A percentile compares a stretch with the other conserved stretches of the same genome.
These are phyloP conservation scores for Colletotrichum viniferum DNA, from an alignment of 2,329 filamentous ascomycete species.

Conservation along the genomic window DNA sequence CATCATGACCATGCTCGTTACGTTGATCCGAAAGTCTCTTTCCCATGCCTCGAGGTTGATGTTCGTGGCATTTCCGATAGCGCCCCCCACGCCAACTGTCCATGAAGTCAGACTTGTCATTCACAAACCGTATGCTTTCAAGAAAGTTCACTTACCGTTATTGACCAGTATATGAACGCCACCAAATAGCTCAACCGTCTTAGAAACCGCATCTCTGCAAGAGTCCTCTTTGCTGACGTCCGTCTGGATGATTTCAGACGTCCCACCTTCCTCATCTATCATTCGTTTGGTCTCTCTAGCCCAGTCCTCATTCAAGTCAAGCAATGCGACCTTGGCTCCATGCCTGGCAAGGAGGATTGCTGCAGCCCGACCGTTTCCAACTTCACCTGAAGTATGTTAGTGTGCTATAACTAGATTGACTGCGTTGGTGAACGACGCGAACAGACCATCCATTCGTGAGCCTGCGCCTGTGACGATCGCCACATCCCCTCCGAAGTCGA, in stretches of 20 bases:
- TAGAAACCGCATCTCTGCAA: slow-evolving; percentile 24
- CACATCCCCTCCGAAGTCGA: slow-evolving; percentile 33
- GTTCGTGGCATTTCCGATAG: background rate
- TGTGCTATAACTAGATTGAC: background rate
- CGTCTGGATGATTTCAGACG: slow-evolving; percentile 27
- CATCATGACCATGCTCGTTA: slow-evolving; percentile 70
- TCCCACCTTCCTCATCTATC: slow-evolving; percentile 30
- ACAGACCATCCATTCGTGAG: slow-evolving; percentile 25
- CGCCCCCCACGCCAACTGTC: slow-evolving; percentile 26
- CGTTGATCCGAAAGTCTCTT: slow-evolving; percentile 52
- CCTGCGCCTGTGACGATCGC: slow-evolving; percentile 36
- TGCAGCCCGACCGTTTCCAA: slow-evolving; percentile 32
- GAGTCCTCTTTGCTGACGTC: slow-evolving; percentile 28
- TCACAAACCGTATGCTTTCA: background rate
- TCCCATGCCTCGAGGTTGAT: slow-evolving; percentile 32
- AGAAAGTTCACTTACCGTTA: slow-evolving; percentile 22
- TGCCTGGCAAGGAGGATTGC: slow-evolving; percentile 32
- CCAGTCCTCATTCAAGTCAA: slow-evolving; percentile 29
- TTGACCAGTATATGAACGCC: slow-evolving; percentile 32
- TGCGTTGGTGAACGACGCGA: background rate
- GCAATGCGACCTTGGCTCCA: slow-evolving; percentile 28
- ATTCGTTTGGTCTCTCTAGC: slow-evolving; percentile 31
- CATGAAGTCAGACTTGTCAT: background rate
- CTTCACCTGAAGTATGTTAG: slow-evolving; percentile 24
- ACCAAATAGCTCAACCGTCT: slow-evolving; percentile 28